A percentile compares a stretch with the other conserved stretches of the same genome.
Evolutionary conservation across 805 yeast genomes (phyloP).

Genomic region (Hyphopichia homilentoma): DNA sequence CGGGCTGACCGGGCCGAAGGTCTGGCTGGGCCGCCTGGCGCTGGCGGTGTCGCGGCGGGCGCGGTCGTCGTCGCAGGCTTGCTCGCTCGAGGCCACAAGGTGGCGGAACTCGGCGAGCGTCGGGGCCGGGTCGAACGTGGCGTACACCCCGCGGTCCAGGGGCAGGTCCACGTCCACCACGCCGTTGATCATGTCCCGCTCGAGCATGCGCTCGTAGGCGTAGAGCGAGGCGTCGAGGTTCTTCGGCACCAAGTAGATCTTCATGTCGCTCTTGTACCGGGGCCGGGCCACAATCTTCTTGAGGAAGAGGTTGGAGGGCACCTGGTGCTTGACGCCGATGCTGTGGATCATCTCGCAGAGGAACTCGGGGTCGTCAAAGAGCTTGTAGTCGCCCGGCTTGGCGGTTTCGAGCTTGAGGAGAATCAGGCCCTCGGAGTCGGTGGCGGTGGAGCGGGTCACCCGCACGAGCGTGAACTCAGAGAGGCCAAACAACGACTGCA

Average conservation of each 20-base stretch:
- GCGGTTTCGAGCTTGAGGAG: conserved; percentile 54
- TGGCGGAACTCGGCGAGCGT: no score
- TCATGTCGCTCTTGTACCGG: conserved; percentile 60
- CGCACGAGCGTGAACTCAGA: conserved; percentile 44
- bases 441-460: conserved; percentile 53
- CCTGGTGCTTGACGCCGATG: conserved; percentile 39
- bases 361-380: conserved; percentile 48
- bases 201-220: conserved; percentile 47
- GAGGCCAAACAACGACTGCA: conserved; percentile 37
- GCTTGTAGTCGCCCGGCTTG: conserved; percentile 46
- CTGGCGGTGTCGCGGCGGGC: no score
- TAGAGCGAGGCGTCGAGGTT: conserved; percentile 38
- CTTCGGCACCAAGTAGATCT: conserved; percentile 52
- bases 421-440: conserved; percentile 49
- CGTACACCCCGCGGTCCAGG: conserved; percentile 12
- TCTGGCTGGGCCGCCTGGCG: no score
- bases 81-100: no score
- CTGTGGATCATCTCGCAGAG: conserved; percentile 34
- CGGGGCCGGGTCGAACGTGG: conserved; percentile 20
- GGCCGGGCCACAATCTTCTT: conserved; percentile 61
- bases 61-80: no score
- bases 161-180: conserved; percentile 34
- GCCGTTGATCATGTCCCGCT: conserved; percentile 49
- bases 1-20: no score
- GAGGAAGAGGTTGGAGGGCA: conserved; percentile 46